A percentile compares a stretch with the other conserved stretches of the same genome.
Conservation (phyloP, 2,329 filamentous ascomycete genomes). For the Malbranchea zuffiana region DNA sequence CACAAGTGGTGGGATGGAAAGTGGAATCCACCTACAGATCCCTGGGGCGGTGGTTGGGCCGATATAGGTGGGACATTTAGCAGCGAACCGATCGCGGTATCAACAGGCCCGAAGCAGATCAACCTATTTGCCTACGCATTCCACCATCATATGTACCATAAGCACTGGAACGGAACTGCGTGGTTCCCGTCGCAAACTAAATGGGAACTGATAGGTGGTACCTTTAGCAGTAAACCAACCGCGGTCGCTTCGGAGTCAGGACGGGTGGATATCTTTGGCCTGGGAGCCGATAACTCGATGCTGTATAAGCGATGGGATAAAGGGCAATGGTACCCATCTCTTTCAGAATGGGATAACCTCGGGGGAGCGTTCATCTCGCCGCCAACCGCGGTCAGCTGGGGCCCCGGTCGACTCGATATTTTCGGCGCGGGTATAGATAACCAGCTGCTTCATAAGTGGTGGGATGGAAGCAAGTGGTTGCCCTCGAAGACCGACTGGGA, state of each 20-base stretch:
- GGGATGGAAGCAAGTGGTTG: not conserved
- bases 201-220: slow-evolving; percentile 1
- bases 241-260: not conserved
- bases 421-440: not conserved
- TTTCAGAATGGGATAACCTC: not conserved
- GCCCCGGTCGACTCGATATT: not conserved
- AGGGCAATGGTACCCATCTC: not conserved
- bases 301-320: not conserved
- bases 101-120: not conserved
- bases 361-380: not conserved
- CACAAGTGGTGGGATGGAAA: not conserved
- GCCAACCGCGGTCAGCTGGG: not conserved
- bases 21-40: not conserved
- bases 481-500: not conserved
- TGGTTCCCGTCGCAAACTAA: not conserved
- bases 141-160: slow-evolving; percentile 2
- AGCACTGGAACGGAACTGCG: not conserved
- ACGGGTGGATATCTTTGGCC: not conserved
- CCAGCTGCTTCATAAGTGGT: not conserved
- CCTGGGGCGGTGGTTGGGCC: not conserved
- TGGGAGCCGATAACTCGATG: not conserved
- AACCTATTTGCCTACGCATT: not conserved
- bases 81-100: not conserved
- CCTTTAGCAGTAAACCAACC: slow-evolving; percentile 1
- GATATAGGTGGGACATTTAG: slow-evolving; percentile 1